Evolutionary conservation across 768 basidiomycete species (phyloP).

Genomic region (Cystofilobasidium bisporidii): DNA sequence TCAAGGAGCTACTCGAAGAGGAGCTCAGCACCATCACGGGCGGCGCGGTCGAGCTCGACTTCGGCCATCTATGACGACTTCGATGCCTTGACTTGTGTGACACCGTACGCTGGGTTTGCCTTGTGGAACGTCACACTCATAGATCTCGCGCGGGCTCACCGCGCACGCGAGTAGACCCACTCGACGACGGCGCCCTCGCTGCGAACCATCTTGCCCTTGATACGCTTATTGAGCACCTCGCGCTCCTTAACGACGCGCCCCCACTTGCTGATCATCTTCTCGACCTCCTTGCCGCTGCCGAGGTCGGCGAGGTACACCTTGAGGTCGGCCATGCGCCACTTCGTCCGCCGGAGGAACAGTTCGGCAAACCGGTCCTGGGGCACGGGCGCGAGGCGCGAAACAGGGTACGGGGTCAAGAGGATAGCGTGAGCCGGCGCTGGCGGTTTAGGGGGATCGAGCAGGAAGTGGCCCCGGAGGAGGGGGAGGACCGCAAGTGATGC

Average conservation of each 20-base stretch:
- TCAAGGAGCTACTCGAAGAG: conserved; percentile 29
- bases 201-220: not conserved
- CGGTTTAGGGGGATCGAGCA: conserved; percentile 45
- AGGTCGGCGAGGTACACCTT: conserved; percentile 71
- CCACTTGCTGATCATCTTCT: conserved; percentile 77
- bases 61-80: not conserved
- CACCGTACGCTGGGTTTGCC: too few relatives aligned
- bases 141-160: not conserved
- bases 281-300: conserved; percentile 76
- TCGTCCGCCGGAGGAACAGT: conserved; percentile 55
- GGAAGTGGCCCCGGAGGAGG: conserved; percentile 58
- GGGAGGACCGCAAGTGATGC: conserved; percentile 11
- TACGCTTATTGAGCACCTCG: not conserved
- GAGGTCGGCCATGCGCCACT: conserved; percentile 71
- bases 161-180: conserved; percentile 15
- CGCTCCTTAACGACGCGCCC: conserved; percentile 50
- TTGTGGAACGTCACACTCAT: too few relatives aligned
- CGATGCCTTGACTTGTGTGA: too few relatives aligned
- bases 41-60: conserved; percentile 30
- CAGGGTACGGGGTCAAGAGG: conserved; percentile 63
- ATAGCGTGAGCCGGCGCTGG: conserved; percentile 34
- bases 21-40: conserved; percentile 52
- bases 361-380: conserved; percentile 74
- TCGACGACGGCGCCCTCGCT: conserved; percentile 10
- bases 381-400: conserved; percentile 61